Conservation (phyloP, 116 monocot species). For the Papilionanthe hybrid region DNA sequence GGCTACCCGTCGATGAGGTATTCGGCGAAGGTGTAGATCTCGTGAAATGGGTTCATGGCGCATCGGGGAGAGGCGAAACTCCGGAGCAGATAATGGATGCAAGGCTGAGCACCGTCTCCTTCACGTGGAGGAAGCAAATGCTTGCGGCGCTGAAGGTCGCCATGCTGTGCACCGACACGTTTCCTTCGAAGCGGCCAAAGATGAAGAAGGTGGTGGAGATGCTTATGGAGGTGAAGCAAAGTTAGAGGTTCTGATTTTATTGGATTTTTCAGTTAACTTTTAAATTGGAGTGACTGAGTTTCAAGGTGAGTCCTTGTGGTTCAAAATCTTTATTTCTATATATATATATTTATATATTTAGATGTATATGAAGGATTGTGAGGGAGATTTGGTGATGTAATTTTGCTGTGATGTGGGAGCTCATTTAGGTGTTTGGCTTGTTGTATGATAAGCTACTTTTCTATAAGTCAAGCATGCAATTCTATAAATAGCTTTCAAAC, state of each 20-base stretch:
- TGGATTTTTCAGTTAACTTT: not conserved
- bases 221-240: conserved; percentile 52
- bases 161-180: conserved; percentile 67
- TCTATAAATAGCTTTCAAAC: too few relatives aligned
- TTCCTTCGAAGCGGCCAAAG: conserved; percentile 62
- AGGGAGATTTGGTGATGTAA: not conserved
- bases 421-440: conserved; percentile 4
- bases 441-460: not conserved
- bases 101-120: conserved; percentile 72
- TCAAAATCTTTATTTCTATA: not conserved
- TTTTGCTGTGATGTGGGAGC: not conserved
- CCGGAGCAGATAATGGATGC: conserved; percentile 91
- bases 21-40: conserved; percentile 83
- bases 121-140: conserved; percentile 87
- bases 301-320: not conserved
- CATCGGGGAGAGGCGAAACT: conserved; percentile 52
- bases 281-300: too few relatives aligned
- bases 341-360: too few relatives aligned
- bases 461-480: not conserved
- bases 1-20: conserved; percentile 53
- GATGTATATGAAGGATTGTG: not conserved
- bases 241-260: not conserved
- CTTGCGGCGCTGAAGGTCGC: conserved; percentile 68
- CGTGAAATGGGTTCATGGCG: conserved; percentile 75
- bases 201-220: conserved; percentile 89